phyloP scores from a whole-genome alignment of 2,329 filamentous ascomycete genomes.

The Thermochaetoides dissita region DNA sequence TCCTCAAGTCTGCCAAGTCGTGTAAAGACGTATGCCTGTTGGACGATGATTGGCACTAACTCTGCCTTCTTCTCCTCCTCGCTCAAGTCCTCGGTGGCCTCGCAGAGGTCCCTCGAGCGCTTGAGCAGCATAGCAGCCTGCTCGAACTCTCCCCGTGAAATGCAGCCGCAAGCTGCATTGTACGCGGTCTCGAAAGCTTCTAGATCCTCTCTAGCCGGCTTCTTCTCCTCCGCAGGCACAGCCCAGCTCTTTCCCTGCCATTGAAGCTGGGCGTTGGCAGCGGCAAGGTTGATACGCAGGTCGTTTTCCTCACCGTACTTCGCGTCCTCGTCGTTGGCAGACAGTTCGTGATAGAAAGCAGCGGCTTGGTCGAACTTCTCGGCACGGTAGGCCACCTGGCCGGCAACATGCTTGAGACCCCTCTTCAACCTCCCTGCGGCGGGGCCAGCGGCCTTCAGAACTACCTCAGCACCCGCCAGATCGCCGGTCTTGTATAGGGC shows the following conservation, averaged over 20 bases:
- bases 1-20: constrained; percentile 53
- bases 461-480: constrained; percentile 45
- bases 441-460: constrained; percentile 17
- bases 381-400: constrained; percentile 58
- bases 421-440: constrained; percentile 2
- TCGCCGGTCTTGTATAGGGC: constrained; percentile 70
- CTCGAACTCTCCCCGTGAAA: constrained; percentile 53
- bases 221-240: constrained; percentile 37
- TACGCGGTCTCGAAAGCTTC: constrained; percentile 73
- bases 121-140: constrained; percentile 54
- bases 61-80: constrained; percentile 64
- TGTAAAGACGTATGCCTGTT: constrained; percentile 59
- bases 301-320: constrained; percentile 55
- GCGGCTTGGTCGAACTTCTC: constrained; percentile 59
- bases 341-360: constrained; percentile 47
- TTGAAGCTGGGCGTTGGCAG: constrained; percentile 56
- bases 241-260: constrained; percentile 47
- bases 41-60: constrained; percentile 59
- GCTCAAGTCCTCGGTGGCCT: constrained; percentile 56
- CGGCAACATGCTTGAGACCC: constrained; percentile 38
- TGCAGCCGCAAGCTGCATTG: constrained; percentile 61
- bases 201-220: constrained; percentile 44
- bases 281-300: constrained; percentile 61
- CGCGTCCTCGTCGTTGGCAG: constrained; percentile 26
- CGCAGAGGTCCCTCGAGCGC: constrained; percentile 56